phyloP scores from a whole-genome alignment of 306 rosid species.

The Lathyrus oleraceus region DNA sequence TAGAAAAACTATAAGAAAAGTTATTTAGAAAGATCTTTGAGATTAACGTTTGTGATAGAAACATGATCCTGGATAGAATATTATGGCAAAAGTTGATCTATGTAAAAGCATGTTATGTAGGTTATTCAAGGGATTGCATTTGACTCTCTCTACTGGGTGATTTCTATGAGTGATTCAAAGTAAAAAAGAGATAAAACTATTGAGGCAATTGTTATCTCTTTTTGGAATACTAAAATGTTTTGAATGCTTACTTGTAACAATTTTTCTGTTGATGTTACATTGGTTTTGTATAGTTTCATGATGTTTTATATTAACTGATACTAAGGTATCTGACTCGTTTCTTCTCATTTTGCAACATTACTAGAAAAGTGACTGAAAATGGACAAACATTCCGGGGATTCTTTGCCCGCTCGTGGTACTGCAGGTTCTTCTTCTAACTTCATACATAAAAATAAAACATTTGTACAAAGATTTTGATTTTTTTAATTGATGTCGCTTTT shows the following conservation, averaged over 20 bases:
- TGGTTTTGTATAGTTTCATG: slow-evolving; percentile 4
- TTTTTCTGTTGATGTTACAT: slow-evolving; percentile 9
- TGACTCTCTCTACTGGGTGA: background rate
- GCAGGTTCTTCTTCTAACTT: slow-evolving; percentile 49
- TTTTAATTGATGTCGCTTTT: slow-evolving; percentile 17
- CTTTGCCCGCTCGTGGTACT: slow-evolving; percentile 42
- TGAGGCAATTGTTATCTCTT: background rate
- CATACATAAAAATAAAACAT: slow-evolving; percentile 9
- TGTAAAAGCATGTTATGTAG: background rate
- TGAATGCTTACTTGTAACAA: slow-evolving; percentile 8
- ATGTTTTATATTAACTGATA: background rate
- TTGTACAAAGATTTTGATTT: background rate
- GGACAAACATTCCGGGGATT: slow-evolving; percentile 57
- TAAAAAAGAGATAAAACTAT: slow-evolving; percentile 13
- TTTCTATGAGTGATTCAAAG: background rate
- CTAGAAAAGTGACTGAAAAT: slow-evolving; percentile 51
- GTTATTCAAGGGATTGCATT: slow-evolving; percentile 8
- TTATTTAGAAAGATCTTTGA: too few species aligned
- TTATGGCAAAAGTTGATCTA: too few species aligned
- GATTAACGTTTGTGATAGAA: too few species aligned
- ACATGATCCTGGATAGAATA: too few species aligned
- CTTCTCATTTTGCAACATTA: background rate
- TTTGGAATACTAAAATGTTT: slow-evolving; percentile 10
- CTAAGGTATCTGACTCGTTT: slow-evolving; percentile 17
- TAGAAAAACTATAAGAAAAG: too few species aligned